These are phyloP conservation scores for Trichoderma asperelloides DNA, from an alignment of 495 filamentous ascomycete genomes.

Conservation along the genomic window DNA sequence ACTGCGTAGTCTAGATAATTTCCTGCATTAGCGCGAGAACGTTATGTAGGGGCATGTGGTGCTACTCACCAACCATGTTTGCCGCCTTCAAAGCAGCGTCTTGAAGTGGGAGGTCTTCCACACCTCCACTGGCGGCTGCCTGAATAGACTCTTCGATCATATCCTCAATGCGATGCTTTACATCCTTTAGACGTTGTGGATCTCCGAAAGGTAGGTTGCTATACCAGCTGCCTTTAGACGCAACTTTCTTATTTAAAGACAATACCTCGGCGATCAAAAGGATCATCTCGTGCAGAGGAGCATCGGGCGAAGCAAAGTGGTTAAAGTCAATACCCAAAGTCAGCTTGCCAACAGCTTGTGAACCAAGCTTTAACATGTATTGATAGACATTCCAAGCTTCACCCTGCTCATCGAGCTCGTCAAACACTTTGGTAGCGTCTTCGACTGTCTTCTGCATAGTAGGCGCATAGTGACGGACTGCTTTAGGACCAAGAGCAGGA, in stretches of 20 bases:
- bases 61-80: not conserved
- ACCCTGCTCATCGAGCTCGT: slow-evolving; percentile 37
- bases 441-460: slow-evolving; percentile 34
- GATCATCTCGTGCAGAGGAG: slow-evolving; percentile 35
- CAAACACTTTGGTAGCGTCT: slow-evolving; percentile 39
- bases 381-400: slow-evolving; percentile 51
- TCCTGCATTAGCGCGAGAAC: not conserved
- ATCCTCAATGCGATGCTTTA: slow-evolving; percentile 32
- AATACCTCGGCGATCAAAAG: slow-evolving; percentile 32
- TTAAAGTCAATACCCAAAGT: slow-evolving; percentile 42
- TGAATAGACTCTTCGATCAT: slow-evolving; percentile 25
- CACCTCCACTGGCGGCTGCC: slow-evolving; percentile 14
- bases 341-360: slow-evolving; percentile 44
- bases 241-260: slow-evolving; percentile 45
- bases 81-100: not conserved
- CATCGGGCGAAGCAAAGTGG: slow-evolving; percentile 38
- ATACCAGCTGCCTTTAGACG: slow-evolving; percentile 42
- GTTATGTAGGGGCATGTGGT: not conserved
- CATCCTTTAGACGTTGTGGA: slow-evolving; percentile 28
- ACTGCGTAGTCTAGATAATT: slow-evolving; percentile 31
- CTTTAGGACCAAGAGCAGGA: slow-evolving; percentile 44
- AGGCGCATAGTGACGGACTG: slow-evolving; percentile 46
- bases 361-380: slow-evolving; percentile 51
- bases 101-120: not conserved
- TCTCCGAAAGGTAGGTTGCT: slow-evolving; percentile 42